Base-by-base conservation (phyloP, 1,284 basidiomycete species). In the Sparassis latifolia region DNA sequence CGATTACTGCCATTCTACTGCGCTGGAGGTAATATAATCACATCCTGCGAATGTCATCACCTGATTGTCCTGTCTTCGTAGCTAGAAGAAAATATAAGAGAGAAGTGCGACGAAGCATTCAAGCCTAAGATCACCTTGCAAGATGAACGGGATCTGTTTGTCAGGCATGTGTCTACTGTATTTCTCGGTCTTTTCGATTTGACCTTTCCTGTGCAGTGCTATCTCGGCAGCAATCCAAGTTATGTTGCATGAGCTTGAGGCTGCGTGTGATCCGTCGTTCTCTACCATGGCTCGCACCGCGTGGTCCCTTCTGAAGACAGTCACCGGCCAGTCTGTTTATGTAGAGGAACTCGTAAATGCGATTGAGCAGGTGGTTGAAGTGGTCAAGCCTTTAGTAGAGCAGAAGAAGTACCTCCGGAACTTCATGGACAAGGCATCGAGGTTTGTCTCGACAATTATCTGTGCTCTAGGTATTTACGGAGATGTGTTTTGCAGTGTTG, bases 1-100 rank as follows among this genome's bases (percentile, higher is more conserved):
- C 2, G 96, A 99, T 62, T 99, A 99, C 68, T 99, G 97, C 66
- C 88, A 93, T 59, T 86, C 82, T 3, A 99, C 96, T 1, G 89
- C 93, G 2, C 65, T 82, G 27, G 93, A 97, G 77, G 91, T 85
- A 58, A 27, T 27, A 9, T 20, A 40, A 33, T 27, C 48, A 10
- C 5, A 38, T 47, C 20, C 30, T 12, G 31, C 27, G 10, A 28
- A 6, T 20, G 20, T 20, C 20, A 12, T 37, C 12, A 37, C 35
- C 7, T 6, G 35, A 12, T 12, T 37, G 35, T 7, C 35, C 12
- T 33, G 47, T 43, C 28, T 31, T 32, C 52, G 41, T 60, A 96
- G 88, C 78, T 99, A 28, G 96, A 98, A 65, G 90, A 96, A 58
- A 92, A 91, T 61, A 82, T 98, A 42, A 82, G 84, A 52, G 84